A percentile compares a stretch with the other conserved stretches of the same genome.
phyloP scores from a whole-genome alignment of 805 yeast species.

The Hanseniaspora mollemarum region DNA sequence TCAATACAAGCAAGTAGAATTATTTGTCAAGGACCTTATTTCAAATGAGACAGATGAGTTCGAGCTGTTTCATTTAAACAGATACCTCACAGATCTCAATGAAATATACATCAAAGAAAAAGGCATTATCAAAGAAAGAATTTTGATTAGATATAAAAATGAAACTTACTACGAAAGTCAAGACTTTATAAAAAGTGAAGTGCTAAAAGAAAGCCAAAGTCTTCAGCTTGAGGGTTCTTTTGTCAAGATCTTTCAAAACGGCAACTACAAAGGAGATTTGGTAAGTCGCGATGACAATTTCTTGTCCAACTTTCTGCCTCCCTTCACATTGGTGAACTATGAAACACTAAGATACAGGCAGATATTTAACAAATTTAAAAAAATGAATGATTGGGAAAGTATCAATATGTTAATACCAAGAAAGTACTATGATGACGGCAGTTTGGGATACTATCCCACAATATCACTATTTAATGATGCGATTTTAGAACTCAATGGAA shows the following conservation, averaged over 20 bases:
- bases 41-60: conserved; percentile 16
- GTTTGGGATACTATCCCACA: conserved; percentile 84
- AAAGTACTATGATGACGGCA: conserved; percentile 60
- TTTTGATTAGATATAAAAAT: conserved; percentile 72
- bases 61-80: conserved; percentile 20
- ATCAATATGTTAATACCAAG: conserved; percentile 24
- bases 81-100: conserved; percentile 21
- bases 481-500: conserved; percentile 54
- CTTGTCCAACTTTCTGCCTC: conserved; percentile 65
- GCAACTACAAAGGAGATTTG: conserved; percentile 51
- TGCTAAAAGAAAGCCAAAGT: conserved; percentile 23
- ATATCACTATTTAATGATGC: conserved; percentile 75
- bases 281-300: conserved; percentile 59
- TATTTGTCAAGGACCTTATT: conserved; percentile 30
- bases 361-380: conserved; percentile 17
- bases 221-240: conserved; percentile 33
- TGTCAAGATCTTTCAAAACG: conserved; percentile 67
- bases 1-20: conserved; percentile 36
- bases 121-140: conserved; percentile 43
- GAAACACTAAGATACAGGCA: conserved; percentile 27
- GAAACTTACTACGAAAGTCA: conserved; percentile 73
- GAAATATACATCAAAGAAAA: conserved; percentile 2
- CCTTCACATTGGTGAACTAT: conserved; percentile 32
- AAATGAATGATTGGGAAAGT: not conserved
- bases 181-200: conserved; percentile 35